phyloP scores from a whole-genome alignment of 2,329 filamentous ascomycete genomes.

The Alternaria arbusti region DNA sequence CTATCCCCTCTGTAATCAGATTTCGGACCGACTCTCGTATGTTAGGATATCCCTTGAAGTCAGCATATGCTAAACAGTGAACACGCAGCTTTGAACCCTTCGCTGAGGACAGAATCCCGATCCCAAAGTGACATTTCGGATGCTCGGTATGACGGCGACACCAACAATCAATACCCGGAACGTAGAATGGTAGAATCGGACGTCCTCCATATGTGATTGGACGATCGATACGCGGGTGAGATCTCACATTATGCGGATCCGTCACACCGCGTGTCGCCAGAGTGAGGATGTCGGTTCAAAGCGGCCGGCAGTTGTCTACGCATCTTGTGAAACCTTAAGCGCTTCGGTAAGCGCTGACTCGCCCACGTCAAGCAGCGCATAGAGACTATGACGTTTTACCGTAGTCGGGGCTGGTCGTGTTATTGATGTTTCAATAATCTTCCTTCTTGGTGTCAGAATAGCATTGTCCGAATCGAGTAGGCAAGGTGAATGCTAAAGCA shows the following conservation, averaged over 20 bases:
- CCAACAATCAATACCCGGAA: not conserved
- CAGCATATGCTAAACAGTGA: not conserved
- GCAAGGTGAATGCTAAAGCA: not conserved
- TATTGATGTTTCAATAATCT: not conserved
- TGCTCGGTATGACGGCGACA: not conserved
- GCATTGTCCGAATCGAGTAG: not conserved
- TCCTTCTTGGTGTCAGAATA: not conserved
- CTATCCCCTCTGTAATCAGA: not conserved
- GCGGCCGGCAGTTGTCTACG: not conserved
- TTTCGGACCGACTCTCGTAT: not conserved
- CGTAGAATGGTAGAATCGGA: not conserved
- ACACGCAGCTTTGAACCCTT: not conserved
- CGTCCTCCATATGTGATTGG: not conserved
- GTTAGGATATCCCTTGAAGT: not conserved
- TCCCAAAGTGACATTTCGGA: not conserved
- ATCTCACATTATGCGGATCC: constrained; percentile 1
- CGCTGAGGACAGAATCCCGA: not conserved
- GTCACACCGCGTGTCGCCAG: constrained; percentile 1
- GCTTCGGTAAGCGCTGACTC: constrained; percentile 6
- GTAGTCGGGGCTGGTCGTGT: not conserved
- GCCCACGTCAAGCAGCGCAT: not conserved
- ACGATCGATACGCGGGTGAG: not conserved
- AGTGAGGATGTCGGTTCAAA: not conserved
- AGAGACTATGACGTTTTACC: not conserved
- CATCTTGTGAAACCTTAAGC: constrained; percentile 8